These are phyloP conservation scores for Quercus variabilis DNA, from an alignment of 306 rosid genomes.

Conservation along the genomic window DNA sequence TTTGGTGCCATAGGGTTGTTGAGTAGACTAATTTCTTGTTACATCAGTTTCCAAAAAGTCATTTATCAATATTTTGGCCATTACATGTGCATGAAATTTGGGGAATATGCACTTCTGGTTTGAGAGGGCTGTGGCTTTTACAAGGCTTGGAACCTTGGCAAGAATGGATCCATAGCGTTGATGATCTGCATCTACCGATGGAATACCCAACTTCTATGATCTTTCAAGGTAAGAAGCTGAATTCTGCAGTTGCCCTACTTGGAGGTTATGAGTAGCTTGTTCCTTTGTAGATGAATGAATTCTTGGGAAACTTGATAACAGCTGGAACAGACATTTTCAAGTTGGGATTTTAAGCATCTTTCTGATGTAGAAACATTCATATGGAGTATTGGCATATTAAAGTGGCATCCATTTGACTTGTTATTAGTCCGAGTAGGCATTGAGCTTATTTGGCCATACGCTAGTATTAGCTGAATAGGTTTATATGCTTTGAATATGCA, in stretches of 20 bases:
- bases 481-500: background rate
- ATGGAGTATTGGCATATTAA: background rate
- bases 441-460: background rate
- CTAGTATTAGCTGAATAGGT: background rate
- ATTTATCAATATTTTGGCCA: background rate
- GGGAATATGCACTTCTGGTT: background rate
- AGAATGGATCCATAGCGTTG: background rate
- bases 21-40: background rate
- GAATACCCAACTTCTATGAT: background rate
- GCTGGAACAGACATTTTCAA: background rate
- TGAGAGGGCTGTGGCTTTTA: background rate
- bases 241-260: background rate
- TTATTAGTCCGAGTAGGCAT: background rate
- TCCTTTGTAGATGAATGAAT: background rate
- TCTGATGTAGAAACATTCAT: background rate
- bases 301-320: background rate
- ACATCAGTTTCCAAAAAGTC: background rate
- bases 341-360: background rate
- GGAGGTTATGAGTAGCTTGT: background rate
- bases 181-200: slow-evolving; percentile 3
- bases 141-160: slow-evolving; percentile 3
- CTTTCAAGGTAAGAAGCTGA: slow-evolving; percentile 13
- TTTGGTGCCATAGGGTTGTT: background rate
- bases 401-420: background rate
- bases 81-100: background rate